Base-by-base conservation (phyloP, 2,329 filamentous ascomycete genomes). In the Dendrostoma leiphaemia region DNA sequence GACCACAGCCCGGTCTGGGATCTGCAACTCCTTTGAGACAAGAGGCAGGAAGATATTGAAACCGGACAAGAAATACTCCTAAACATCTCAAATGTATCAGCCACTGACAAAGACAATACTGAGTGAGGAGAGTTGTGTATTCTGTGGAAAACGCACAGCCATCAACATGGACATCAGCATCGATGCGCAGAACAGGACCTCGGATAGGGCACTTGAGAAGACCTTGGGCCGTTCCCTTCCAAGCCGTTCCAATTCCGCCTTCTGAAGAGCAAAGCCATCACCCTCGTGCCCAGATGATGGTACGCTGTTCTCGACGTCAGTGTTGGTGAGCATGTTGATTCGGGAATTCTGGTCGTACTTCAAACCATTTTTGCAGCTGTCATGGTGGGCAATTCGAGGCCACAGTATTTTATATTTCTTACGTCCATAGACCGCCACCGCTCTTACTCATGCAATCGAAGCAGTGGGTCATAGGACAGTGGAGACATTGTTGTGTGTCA, bases 41-140 rank as follows among this genome's bases (percentile, higher is more conserved):
- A 82, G 82, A 1, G 90, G 89, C 0, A 92, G 69, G 24, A 93
- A 81, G 61, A 88, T 86, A 56, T 80, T 81, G 67, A 92, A 94
- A 29, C 90, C 90, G 44, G 85, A 88, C 48, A 93, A 81, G 65
- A 87, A 88, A 69, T 86, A 92, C 71, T 92, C 89, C 76, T 83
- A 63, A 54, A 6, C 12, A 9, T 23, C 26, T 7, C 44, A 34
- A 13, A 34, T 21, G 12, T n/a, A 12, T 10, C 2, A 15, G 3
- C 17, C 9, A 21, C 10, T 12, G 10, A 12, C 17, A 26, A 17
- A 4, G 4, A 13, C 13, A 19, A 15, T 12, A 29, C n/a, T n/a
- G n/a, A n/a, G n/a, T n/a, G n/a, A 28, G 12, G 7, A 26, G 15
- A 8, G 1, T 35, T 12, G 29, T 15, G 10, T 17, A n/a, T n/a